Evolutionary conservation across 768 basidiomycete genomes (phyloP), one percentile per base, ranked within the genome.

Genomic region (Pleurotus eryngii): DNA sequence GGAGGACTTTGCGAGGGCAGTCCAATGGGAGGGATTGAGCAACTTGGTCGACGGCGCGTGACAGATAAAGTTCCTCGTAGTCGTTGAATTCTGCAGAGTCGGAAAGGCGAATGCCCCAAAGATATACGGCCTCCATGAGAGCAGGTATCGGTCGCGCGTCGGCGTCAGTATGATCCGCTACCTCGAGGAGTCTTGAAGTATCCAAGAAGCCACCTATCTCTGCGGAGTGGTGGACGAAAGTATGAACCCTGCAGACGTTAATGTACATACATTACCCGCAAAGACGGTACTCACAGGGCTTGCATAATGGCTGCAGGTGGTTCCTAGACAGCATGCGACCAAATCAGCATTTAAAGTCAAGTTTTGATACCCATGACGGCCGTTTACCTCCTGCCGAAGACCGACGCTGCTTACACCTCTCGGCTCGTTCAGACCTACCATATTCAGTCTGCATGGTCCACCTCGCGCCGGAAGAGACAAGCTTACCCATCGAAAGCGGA

Each of bases 121-220:
- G 71, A 26, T 75, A 76, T 3, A 78, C 68, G 0, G 68, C 59
- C 37, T 61, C 71, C 22, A 74, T 67, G 1, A 83, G 66, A 0
- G 76, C 78, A 3, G 75, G 72, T 1, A 74, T 42, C 3, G 76
- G 76, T 27, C 74, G 71, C 14, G 68, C 59, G 17, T 57, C 57
- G 14, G 68, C 65, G 35, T 69, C 59, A 14, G 67, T 60, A 11
- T 73, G 68, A 9, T 75, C 63, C 27, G 65, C 71, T 39, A 64
- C 70, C 40, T 72, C 65, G 3, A 73, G 71, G 57, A 88, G 82
- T 3, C 82, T 77, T 4, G 69, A 60, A 3, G 70, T 46, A 60
- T 84, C 68, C 35, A 89, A 72, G 67, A 87, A 89, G 56, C 87
- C 81, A 0, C 83, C 83, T 42, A 85, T 68, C 49, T 82, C 76